These are phyloP conservation scores for Penicillium bovifimosum DNA, from an alignment of 495 filamentous ascomycete species.

Conservation along the genomic window DNA sequence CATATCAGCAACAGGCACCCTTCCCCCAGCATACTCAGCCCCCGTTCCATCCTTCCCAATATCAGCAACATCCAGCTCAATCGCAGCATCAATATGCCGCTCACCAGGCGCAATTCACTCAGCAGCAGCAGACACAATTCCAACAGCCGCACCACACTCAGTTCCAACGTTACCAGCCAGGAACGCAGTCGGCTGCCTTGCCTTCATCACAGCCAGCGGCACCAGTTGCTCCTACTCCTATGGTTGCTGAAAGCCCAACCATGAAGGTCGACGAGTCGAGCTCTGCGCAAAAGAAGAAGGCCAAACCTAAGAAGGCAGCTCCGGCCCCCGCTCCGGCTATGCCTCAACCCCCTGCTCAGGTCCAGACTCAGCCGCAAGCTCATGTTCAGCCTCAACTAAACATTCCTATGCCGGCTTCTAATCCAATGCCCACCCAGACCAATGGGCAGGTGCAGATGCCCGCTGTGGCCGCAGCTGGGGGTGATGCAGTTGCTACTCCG, in stretches of 20 bases:
- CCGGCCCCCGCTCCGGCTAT: not conserved
- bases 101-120: conserved; percentile 9
- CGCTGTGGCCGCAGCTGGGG: not conserved
- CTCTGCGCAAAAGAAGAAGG: conserved; percentile 23
- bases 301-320: conserved; percentile 13
- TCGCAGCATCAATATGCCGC: conserved; percentile 9
- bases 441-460: conserved; percentile 16
- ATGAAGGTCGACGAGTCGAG: conserved; percentile 13
- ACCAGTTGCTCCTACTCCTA: not conserved
- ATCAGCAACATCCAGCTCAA: conserved; percentile 18
- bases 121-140: conserved; percentile 11
- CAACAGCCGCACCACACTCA: conserved; percentile 9
- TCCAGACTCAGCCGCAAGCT: conserved; percentile 1
- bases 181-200: conserved; percentile 9
- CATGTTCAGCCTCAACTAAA: not conserved
- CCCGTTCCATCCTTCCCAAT: conserved; percentile 22
- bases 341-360: conserved; percentile 2
- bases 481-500: conserved; percentile 8
- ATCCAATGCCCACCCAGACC: conserved; percentile 2
- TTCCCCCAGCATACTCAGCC: conserved; percentile 12
- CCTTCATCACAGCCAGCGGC: conserved; percentile 4
- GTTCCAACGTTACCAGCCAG: conserved; percentile 24
- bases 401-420: not conserved
- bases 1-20: conserved; percentile 15
- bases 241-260: not conserved